Conservation (phyloP, 1,139 yeast genomes). For the Arxiozyma bovina region DNA sequence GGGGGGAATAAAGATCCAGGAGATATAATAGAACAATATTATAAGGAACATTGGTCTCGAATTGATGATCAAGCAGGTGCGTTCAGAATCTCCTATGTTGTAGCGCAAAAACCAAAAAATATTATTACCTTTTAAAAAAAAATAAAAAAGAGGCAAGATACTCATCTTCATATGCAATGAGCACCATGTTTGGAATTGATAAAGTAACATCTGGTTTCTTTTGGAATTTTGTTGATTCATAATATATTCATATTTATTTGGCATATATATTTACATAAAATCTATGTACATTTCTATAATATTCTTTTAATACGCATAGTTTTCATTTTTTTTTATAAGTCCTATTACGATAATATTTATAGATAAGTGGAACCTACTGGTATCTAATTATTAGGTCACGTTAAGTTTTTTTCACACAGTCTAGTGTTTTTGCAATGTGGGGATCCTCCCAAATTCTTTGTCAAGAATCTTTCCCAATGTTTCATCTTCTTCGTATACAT, state of each 20-base stretch:
- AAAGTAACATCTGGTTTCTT: neutral
- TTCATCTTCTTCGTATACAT: conserved; percentile 34
- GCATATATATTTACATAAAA: neutral
- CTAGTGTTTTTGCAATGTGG: conserved; percentile 11
- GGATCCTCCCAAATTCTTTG: conserved; percentile 22
- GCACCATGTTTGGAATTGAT: neutral
- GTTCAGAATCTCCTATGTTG: conserved; percentile 18
- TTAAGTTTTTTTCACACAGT: neutral
- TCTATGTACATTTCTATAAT: neutral
- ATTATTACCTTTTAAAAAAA: neutral
- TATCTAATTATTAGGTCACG: too few species aligned
- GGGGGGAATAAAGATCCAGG: conserved; percentile 17
- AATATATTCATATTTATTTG: neutral
- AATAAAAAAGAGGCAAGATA: neutral
- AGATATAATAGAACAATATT: conserved; percentile 15
- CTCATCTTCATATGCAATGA: neutral
- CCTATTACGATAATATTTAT: neutral
- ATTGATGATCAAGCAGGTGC: conserved; percentile 26
- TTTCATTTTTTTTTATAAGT: neutral
- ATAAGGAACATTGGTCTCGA: conserved; percentile 24
- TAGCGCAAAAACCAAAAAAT: conserved; percentile 25
- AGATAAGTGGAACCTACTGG: neutral
- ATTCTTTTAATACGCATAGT: neutral
- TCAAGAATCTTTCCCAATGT: conserved; percentile 29
- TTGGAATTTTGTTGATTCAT: neutral